phyloP scores from a whole-genome alignment of 352 stramenopile species.

The Blastocystis sp. region DNA sequence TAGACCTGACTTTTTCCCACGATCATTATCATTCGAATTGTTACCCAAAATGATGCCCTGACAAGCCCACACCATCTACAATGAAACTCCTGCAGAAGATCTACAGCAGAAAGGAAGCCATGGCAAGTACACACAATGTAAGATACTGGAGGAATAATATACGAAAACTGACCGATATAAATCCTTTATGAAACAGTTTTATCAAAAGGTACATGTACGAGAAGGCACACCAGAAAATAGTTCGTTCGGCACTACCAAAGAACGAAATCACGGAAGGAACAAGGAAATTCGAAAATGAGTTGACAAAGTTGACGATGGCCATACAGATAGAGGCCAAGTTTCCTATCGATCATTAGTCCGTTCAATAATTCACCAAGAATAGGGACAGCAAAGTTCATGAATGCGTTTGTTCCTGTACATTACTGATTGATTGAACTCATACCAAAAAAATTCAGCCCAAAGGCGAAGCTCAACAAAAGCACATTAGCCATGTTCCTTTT shows the following conservation, averaged over 20 bases:
- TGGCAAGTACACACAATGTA: background rate
- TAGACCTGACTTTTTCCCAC: constrained; percentile 9
- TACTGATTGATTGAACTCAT: background rate
- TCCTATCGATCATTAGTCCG: background rate
- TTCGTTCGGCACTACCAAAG: background rate
- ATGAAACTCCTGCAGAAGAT: background rate
- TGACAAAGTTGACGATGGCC: constrained; percentile 32
- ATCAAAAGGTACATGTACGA: background rate
- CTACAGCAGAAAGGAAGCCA: constrained; percentile 26
- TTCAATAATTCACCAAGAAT: background rate
- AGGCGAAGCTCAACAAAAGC: constrained; percentile 5
- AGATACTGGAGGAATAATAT: background rate
- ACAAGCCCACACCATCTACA: background rate
- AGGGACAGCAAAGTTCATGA: constrained; percentile 51
- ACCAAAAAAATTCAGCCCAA: constrained; percentile 39
- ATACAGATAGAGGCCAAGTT: constrained; percentile 32
- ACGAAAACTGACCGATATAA: constrained; percentile 19
- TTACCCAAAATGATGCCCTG: constrained; percentile 18
- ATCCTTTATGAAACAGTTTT: background rate
- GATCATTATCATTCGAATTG: constrained; percentile 32
- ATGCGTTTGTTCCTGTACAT: constrained; percentile 15
- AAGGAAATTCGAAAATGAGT: constrained; percentile 44
- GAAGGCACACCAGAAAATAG: constrained; percentile 19
- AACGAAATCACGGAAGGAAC: constrained; percentile 5
- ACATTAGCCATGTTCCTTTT: background rate